phyloP scores from a whole-genome alignment of 192 early-diverging fungal species.

The Umbelopsis sp. region DNA sequence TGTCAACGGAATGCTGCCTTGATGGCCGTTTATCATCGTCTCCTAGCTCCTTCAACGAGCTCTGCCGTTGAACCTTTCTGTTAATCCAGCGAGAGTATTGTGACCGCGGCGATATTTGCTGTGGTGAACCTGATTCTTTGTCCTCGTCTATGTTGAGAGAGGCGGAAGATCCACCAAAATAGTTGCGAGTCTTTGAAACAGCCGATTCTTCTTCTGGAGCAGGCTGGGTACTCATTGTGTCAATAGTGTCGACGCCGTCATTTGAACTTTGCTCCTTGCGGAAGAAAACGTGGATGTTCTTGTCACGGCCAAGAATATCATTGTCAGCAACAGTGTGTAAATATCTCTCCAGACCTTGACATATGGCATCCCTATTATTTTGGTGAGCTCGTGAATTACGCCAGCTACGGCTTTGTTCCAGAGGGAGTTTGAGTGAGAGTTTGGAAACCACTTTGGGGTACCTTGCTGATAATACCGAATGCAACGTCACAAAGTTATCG shows the following conservation, averaged over 20 bases:
- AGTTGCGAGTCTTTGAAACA: neutral
- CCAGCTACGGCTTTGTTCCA: conserved; percentile 28
- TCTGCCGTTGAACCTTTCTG: neutral
- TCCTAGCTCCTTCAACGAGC: neutral
- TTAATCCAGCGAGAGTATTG: conserved; percentile 1
- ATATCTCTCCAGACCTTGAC: conserved; percentile 30
- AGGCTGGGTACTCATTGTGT: neutral
- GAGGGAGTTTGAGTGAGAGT: conserved; percentile 24
- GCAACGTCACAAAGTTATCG: conserved; percentile 34
- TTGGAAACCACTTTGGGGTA: conserved; percentile 22
- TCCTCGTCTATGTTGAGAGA: conserved; percentile 11
- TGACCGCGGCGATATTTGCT: conserved; percentile 10
- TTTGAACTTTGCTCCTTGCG: conserved; percentile 26
- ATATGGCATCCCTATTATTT: neutral
- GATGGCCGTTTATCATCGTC: neutral
- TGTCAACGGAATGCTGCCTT: neutral
- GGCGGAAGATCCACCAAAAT: neutral
- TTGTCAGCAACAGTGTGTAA: conserved; percentile 28
- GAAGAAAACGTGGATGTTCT: conserved; percentile 29
- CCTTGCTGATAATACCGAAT: conserved; percentile 20
- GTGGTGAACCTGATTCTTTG: neutral
- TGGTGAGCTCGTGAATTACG: conserved; percentile 2
- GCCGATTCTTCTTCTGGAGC: neutral
- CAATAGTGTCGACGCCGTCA: neutral
- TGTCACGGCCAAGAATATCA: conserved; percentile 28